phyloP scores from a whole-genome alignment of 108 stramenopile genomes.

The Skeletonema marinoi region DNA sequence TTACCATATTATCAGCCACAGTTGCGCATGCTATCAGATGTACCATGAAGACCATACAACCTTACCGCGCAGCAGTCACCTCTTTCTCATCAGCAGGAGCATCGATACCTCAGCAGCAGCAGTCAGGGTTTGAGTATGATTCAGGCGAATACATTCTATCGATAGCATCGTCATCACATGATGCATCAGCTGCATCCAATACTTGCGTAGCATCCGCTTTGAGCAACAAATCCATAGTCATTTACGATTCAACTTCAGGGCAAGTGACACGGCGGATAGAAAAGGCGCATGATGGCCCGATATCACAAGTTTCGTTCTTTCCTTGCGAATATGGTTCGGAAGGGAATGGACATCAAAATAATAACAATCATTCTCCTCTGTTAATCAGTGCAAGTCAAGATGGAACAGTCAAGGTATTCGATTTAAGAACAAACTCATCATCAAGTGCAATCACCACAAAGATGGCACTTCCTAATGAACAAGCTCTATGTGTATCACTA shows the following conservation, averaged over 20 bases:
- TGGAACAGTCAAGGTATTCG: slow-evolving; percentile 65
- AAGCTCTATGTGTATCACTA: slow-evolving; percentile 64
- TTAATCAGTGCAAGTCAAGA: slow-evolving; percentile 61
- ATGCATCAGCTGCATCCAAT: slow-evolving; percentile 6
- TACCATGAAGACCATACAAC: slow-evolving; percentile 34
- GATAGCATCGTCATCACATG: slow-evolving; percentile 9
- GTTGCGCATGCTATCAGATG: too few relatives aligned
- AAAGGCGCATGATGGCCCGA: slow-evolving; percentile 35
- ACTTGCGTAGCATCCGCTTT: slow-evolving; percentile 35
- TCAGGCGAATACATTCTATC: slow-evolving; percentile 47
- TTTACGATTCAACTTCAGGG: slow-evolving; percentile 22
- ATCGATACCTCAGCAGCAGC: slow-evolving; percentile 2
- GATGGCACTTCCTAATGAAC: slow-evolving; percentile 51
- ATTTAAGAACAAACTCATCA: slow-evolving; percentile 51
- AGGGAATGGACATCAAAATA: background rate
- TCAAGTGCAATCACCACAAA: slow-evolving; percentile 13
- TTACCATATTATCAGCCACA: background rate
- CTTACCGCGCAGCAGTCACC: slow-evolving; percentile 28
- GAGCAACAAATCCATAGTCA: slow-evolving; percentile 40
- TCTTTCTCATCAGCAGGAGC: slow-evolving; percentile 37
- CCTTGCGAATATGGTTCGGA: slow-evolving; percentile 12
- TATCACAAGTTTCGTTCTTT: slow-evolving; percentile 36
- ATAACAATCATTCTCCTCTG: slow-evolving; percentile 13
- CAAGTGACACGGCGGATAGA: slow-evolving; percentile 24
- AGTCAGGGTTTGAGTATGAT: slow-evolving; percentile 37